Base-by-base conservation (phyloP, 2,329 filamentous ascomycete species). In the Amauroascus verrucosus region DNA sequence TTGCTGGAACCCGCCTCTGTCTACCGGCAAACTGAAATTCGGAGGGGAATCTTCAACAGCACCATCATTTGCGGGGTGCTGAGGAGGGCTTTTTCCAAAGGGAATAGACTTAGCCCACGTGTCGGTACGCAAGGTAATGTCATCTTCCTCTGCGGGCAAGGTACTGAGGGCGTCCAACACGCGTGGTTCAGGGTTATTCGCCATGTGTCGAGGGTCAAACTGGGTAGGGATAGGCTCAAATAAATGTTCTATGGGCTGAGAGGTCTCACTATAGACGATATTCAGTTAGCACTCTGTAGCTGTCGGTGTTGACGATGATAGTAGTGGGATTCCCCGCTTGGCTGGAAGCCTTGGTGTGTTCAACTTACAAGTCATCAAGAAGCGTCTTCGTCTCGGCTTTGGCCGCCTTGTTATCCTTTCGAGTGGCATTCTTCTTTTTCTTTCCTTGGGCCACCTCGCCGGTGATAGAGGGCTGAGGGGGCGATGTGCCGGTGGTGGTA, bases 101-200 rank as follows among this genome's bases (percentile, higher is more conserved):
- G 72, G 70, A n/a, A 74, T 66, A 11, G 69, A 67, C 50, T 68
- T 67, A 33, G 70, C 67, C 72, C 72, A 74, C n/a, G 66, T 70
- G 59, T 68, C 68, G 4, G 70, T 73, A 41, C 69, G 64, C 38
- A 62, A 60, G 30, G 60, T 61, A 6, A 69, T 62, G 45, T 72
- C 67, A 40, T 63, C 65, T 18, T 67, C 65, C 6, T 61, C 60
- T 14, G 63, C 60, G 46, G 58, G 59, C 28, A 69, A 58, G 13
- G 67, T 64, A 18, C 61, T 68, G 14, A 72, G 61, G 14, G 66
- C 66, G 56, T 69, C 66, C 44, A 72, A 62, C n/a, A 67, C 64
- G 11, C 71, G 70, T 6, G 70, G 68, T 24, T 62, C 62, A 30
- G 67, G 62, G 37, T 60, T 54, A 48, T 61, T 63, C 59, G 45